Base-by-base conservation (phyloP, 352 stramenopile species). In the Globisporangium perplexum region DNA sequence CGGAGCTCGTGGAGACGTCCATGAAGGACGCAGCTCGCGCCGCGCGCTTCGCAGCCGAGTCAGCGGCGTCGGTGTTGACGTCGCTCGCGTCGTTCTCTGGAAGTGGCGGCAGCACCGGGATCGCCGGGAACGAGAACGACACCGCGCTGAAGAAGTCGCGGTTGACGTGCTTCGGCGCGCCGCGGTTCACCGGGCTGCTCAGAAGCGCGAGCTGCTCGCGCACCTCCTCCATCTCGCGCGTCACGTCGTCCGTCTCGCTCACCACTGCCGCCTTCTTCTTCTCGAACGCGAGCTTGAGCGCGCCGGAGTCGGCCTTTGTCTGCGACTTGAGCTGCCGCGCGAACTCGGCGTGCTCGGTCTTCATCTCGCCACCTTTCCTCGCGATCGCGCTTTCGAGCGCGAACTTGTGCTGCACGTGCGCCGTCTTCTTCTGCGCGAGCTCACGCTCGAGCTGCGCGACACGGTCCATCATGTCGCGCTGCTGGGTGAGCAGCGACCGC, bases 381-480 rank as follows among this genome's bases (percentile, higher is more conserved):
- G 70, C 55, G 2, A 71, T 53, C 31, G 69, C 62, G 20, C 66
- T 81, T 31, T 87, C 72, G 15, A 86, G 53, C 4, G 44, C 60
- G 33, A 86, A 84, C 30, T 80, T 59, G 23, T 77, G 60, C 50
- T 86, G 73, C 22, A 71, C 43, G 47, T 89, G 78, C n/a, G 66
- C 61, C 18, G 70, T 86, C 56, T 84, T 87, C 57, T 84, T 80
- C 15, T 75, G 69, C 5, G 83, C 57, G 7, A 87, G 51, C 35
- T 81, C 58, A 11, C 70, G 69, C 55, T 87, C 75, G 33, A 89
- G 63, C 15, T 83, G 59, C 5, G 83, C 69, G 46, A 86, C 65
- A 18, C 78, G 74, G n/a, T 60, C 57, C 57, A 87, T 68, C 41
- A 85, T 42, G 30, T 83, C 71, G 35, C 76, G 74, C 53, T 87